Evolutionary conservation across 1,284 basidiomycete genomes (phyloP), one percentile per base, ranked within the genome.

Genomic region (Macrocystidia cucumis): DNA sequence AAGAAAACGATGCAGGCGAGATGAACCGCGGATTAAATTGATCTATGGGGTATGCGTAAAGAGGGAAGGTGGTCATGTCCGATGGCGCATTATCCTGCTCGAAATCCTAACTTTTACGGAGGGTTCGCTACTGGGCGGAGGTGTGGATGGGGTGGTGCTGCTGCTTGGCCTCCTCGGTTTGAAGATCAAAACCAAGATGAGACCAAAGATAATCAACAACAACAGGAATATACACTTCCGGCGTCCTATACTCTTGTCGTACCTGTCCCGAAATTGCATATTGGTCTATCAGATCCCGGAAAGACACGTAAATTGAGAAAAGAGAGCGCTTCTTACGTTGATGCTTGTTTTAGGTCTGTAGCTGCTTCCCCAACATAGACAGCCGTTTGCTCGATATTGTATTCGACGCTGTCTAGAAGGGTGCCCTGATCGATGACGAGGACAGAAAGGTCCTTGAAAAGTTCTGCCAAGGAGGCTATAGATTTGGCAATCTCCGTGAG

Each of bases 351-450:
- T 28, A 99, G 68, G 49, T 98, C 91, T 48, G 78, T 74, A 16
- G 88, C 91, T 3, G 93, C 91, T 24, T 87, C 87, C 38, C 79
- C 59, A 55, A 96, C 73, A 38, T 91, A 75, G 14, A 74, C 74
- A 5, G 83, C 80, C 13, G 93, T 91, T 56, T 88, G 82, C 56
- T 98, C 91, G 38, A 98, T 90, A 55, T 99, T 98, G 62, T 91
- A 98, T 60, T 99, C 96, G 38, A 98, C 79, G 26, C 89, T 88
- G 59, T 98, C 96, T 38, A 98, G 70, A 35, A 99, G 74, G 6
- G 95, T 97, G 8, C 96, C 96, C 56, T 99, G 96, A 59, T 98
- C 96, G 44, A 98, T 97, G 38, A 99, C 91, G 41, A 99, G 74
- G 25, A 73, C 76, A 14, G 84, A 86, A 25, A 99, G 69, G 54